Conservation (phyloP, 2,329 filamentous ascomycete species). For the Periconia sp. region DNA sequence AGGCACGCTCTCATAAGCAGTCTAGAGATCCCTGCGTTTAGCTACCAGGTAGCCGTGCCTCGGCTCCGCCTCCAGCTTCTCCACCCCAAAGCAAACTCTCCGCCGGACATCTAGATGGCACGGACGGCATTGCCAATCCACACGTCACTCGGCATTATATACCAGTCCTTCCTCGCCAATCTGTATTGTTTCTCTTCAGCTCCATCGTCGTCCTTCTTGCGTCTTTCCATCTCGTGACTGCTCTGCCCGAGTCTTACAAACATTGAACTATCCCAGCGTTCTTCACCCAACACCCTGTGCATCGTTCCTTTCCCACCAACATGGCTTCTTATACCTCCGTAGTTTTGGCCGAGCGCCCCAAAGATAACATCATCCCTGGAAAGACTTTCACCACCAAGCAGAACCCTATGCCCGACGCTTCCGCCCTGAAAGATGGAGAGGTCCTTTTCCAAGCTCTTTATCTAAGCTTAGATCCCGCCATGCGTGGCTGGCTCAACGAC, state of each 20-base stretch:
- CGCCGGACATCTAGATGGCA: background rate
- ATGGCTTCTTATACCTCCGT: conserved; percentile 51
- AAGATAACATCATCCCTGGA: conserved; percentile 62
- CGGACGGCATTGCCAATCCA: background rate
- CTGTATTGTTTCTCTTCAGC: background rate
- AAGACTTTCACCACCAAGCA: conserved; percentile 63
- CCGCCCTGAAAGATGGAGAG: conserved; percentile 63
- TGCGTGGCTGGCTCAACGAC: conserved; percentile 69
- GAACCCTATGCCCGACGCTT: conserved; percentile 48
- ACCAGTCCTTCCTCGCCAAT: conserved; percentile 5
- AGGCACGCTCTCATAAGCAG: background rate
- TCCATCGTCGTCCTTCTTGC: too few relatives aligned
- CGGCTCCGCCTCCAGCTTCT: background rate
- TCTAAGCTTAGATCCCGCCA: conserved; percentile 72
- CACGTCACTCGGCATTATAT: background rate
- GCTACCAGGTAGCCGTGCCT: background rate
- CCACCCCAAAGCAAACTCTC: background rate
- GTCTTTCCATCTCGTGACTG: too few relatives aligned
- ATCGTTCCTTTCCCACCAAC: conserved; percentile 1
- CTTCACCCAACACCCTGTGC: background rate
- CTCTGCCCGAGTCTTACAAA: too few relatives aligned
- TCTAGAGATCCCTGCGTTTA: background rate
- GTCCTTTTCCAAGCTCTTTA: conserved; percentile 64
- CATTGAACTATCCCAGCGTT: too few relatives aligned
- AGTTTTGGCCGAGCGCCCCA: conserved; percentile 66